phyloP scores from a whole-genome alignment of 495 filamentous ascomycete genomes.

The Tuber umbilicatum region DNA sequence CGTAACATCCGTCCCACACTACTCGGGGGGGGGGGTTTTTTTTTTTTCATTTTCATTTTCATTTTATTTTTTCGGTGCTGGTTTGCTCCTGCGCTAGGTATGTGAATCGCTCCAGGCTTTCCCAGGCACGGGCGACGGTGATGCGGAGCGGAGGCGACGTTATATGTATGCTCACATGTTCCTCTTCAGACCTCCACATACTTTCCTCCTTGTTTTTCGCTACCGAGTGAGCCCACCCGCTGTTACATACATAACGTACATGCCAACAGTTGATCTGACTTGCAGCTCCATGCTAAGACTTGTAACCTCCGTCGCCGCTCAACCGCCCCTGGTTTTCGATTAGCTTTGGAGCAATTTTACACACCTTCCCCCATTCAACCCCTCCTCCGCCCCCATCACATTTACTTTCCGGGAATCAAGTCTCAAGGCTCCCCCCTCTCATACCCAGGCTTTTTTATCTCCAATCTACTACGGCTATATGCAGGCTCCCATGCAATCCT shows the following conservation, averaged over 20 bases:
- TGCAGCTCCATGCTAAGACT: constrained; percentile 33
- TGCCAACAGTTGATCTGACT: constrained; percentile 37
- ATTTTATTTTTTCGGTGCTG: constrained; percentile 12
- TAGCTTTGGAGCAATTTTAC: constrained; percentile 20
- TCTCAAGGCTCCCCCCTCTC: neutral
- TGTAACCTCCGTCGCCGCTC: constrained; percentile 21
- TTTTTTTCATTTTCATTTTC: constrained; percentile 20
- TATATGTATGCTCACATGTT: constrained; percentile 44
- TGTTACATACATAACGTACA: constrained; percentile 38
- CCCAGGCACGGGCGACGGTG: constrained; percentile 37
- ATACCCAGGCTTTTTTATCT: constrained; percentile 12
- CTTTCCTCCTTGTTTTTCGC: constrained; percentile 39
- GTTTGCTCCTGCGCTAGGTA: constrained; percentile 21
- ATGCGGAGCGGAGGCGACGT: constrained; percentile 37
- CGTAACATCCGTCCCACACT: constrained; percentile 28
- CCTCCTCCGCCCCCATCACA: constrained; percentile 6
- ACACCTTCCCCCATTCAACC: constrained; percentile 9
- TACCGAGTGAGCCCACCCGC: constrained; percentile 35
- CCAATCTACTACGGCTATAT: constrained; percentile 35
- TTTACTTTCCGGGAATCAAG: neutral
- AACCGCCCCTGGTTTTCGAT: constrained; percentile 37
- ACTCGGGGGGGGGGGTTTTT: too few species aligned
- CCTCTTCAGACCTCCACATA: constrained; percentile 40
- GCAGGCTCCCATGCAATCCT: constrained; percentile 42
- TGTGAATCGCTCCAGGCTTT: constrained; percentile 36